Evolutionary conservation across 495 filamentous ascomycete genomes (phyloP).

Genomic region (Trichoderma virens): DNA sequence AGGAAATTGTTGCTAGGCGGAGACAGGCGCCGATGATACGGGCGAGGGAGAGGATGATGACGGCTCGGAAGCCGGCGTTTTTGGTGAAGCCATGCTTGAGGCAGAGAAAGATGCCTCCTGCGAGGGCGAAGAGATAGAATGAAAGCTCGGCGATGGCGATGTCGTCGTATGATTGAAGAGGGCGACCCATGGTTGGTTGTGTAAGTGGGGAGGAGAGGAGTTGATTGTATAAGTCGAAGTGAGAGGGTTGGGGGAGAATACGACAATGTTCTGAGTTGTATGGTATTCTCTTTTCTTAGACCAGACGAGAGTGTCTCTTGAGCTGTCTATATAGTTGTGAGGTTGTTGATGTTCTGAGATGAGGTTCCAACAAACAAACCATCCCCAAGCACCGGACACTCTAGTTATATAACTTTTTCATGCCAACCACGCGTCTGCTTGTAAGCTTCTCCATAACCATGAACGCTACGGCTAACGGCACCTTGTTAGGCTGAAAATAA

Average conservation of each 20-base stretch:
- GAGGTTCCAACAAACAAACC: too few species aligned
- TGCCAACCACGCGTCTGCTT: neutral
- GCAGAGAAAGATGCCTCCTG: slow-evolving; percentile 22
- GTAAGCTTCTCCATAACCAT: neutral
- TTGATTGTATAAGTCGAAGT: neutral
- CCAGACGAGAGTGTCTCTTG: too few species aligned
- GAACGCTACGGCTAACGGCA: neutral
- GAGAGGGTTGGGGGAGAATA: neutral
- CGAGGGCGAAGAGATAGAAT: slow-evolving; percentile 23
- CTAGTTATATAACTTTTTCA: neutral
- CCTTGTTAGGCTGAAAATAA: neutral
- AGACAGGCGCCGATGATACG: slow-evolving; percentile 26
- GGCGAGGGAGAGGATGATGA: slow-evolving; percentile 27
- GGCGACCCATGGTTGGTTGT: neutral
- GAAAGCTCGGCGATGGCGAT: slow-evolving; percentile 28
- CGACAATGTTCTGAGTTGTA: too few species aligned
- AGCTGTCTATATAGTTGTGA: too few species aligned
- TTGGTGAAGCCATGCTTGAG: slow-evolving; percentile 26
- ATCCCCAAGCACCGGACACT: too few species aligned
- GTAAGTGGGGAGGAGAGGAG: neutral
- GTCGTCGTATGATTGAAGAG: neutral
- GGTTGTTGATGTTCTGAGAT: neutral
- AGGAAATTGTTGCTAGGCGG: slow-evolving; percentile 27
- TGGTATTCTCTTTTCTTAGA: too few species aligned
- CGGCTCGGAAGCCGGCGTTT: slow-evolving; percentile 26